A percentile compares a stretch with the other conserved stretches of the same genome.
phyloP scores from a whole-genome alignment of 768 basidiomycete genomes.

The Psilocybe cubensis region DNA sequence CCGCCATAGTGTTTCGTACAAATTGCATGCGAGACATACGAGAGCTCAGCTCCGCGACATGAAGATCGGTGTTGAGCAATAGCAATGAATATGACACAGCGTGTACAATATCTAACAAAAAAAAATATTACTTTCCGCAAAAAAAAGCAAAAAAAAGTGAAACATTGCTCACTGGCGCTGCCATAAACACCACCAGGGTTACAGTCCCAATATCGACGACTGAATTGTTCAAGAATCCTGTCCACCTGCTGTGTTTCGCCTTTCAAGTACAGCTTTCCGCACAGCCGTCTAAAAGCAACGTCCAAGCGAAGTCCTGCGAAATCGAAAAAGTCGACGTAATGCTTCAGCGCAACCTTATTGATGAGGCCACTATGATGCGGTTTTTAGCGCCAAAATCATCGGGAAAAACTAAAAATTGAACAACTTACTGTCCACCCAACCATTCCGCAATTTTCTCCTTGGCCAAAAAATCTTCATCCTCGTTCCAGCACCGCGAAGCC shows the following conservation, averaged over 20 bases:
- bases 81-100: slow-evolving; percentile 92
- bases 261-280: slow-evolving; percentile 90
- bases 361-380: slow-evolving; percentile 59
- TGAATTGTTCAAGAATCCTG: slow-evolving; percentile 92
- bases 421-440: slow-evolving; percentile 87
- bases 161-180: slow-evolving; percentile 71
- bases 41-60: slow-evolving; percentile 86
- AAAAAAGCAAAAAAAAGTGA: not conserved
- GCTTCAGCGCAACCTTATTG: slow-evolving; percentile 73
- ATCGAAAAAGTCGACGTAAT: slow-evolving; percentile 91
- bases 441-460: slow-evolving; percentile 97
- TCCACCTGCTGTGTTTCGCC: slow-evolving; percentile 98
- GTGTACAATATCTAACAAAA: slow-evolving; percentile 84
- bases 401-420: slow-evolving; percentile 3
- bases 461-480: slow-evolving; percentile 82
- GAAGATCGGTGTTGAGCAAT: slow-evolving; percentile 95
- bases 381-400: slow-evolving; percentile 10
- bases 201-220: slow-evolving; percentile 88
- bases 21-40: slow-evolving; percentile 95
- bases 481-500: slow-evolving; percentile 81
- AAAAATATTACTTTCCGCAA: slow-evolving; percentile 8
- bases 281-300: slow-evolving; percentile 89
- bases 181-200: slow-evolving; percentile 84
- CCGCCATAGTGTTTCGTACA: slow-evolving; percentile 86
- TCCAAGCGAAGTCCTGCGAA: slow-evolving; percentile 84